Percentiles rank a stretch among this genome's conserved stretches.
Evolutionary conservation across 768 basidiomycete species (phyloP).

Genomic region (Hydnomerulius pinastri): DNA sequence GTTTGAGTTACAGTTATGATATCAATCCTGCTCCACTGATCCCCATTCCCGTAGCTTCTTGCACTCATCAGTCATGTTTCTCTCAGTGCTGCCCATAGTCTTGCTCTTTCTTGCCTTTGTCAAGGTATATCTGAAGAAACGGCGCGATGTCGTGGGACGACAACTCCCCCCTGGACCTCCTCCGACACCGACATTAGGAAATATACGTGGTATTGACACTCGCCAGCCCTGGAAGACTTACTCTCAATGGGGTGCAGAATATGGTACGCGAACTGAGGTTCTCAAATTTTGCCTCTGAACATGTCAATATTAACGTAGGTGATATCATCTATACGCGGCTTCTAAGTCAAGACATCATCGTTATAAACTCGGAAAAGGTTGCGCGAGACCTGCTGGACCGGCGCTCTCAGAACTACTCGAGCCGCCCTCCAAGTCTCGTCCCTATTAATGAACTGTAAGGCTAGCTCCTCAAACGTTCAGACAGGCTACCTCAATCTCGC

Average conservation of each 20-base stretch:
- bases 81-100: slow-evolving; percentile 1
- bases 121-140: slow-evolving; percentile 10
- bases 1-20: no score
- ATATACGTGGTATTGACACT: slow-evolving; percentile 18
- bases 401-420: slow-evolving; percentile 25
- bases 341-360: slow-evolving; percentile 23
- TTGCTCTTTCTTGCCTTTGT: slow-evolving; percentile 11
- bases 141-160: slow-evolving; percentile 4
- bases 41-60: neutral
- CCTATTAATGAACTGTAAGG: slow-evolving; percentile 22
- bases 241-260: slow-evolving; percentile 18
- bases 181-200: slow-evolving; percentile 21
- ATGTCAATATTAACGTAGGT: slow-evolving; percentile 13
- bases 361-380: slow-evolving; percentile 28
- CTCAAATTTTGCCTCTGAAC: neutral
- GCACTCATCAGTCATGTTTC: slow-evolving; percentile 3
- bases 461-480: neutral
- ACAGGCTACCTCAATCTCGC: neutral
- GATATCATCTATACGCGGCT: slow-evolving; percentile 24
- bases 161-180: slow-evolving; percentile 24
- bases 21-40: neutral
- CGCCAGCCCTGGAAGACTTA: slow-evolving; percentile 24
- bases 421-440: slow-evolving; percentile 18
- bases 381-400: slow-evolving; percentile 24
- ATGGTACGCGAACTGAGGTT: slow-evolving; percentile 15